Conservation (phyloP, 768 basidiomycete species). For the Lanmaoa rubissima region DNA sequence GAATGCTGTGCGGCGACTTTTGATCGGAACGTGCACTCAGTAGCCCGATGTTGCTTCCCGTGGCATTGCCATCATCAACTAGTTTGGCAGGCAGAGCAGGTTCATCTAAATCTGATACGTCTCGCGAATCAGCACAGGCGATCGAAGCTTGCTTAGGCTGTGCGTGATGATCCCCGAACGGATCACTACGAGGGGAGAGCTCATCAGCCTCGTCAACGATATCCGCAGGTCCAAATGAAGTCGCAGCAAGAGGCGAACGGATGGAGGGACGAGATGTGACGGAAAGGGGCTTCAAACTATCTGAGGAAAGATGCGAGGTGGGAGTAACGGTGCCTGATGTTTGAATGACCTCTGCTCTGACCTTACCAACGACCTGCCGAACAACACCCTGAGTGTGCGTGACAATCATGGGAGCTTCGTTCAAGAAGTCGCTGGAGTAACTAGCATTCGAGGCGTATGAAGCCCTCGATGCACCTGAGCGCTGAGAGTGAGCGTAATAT, state of each 20-base stretch:
- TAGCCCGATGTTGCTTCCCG: constrained; percentile 64
- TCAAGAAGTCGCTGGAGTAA: constrained; percentile 74
- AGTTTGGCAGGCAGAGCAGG: constrained; percentile 51
- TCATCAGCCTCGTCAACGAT: constrained; percentile 47
- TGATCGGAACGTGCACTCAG: constrained; percentile 31
- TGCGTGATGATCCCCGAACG: constrained; percentile 61
- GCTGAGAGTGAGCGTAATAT: constrained; percentile 45
- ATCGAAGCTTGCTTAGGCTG: constrained; percentile 17
- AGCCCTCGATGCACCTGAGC: constrained; percentile 55
- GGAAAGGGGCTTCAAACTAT: constrained; percentile 43
- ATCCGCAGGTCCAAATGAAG: constrained; percentile 71
- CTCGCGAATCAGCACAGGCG: constrained; percentile 23
- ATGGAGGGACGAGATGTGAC: constrained; percentile 40
- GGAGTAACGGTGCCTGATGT: constrained; percentile 44
- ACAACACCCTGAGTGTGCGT: constrained; percentile 62
- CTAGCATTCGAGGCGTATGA: constrained; percentile 77
- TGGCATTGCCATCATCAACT: constrained; percentile 61
- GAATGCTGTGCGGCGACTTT: constrained; percentile 51
- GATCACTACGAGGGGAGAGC: constrained; percentile 39
- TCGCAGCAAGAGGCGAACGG: constrained; percentile 67
- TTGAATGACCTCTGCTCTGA: constrained; percentile 77
- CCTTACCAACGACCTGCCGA: constrained; percentile 72
- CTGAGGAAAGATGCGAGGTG: constrained; percentile 27
- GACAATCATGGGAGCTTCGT: constrained; percentile 80
- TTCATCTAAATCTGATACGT: constrained; percentile 37